Evolutionary conservation across 305 asterid genomes (phyloP), one percentile per base, ranked within the genome.

Genomic region (Lippia alba): DNA sequence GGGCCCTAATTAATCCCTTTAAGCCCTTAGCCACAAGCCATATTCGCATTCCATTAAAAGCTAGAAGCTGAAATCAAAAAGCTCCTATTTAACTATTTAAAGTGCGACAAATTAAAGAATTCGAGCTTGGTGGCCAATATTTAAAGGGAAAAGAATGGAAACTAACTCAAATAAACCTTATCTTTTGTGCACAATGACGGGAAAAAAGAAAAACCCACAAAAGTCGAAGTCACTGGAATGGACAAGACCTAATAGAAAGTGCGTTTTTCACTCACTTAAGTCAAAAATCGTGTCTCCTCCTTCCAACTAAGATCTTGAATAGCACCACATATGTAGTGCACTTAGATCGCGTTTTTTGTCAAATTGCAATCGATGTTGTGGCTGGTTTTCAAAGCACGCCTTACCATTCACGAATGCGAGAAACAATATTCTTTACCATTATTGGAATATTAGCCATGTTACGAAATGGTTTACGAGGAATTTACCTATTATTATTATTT

Each of bases 231-330:
- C 48, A 54, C 14, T 48, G 34, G 57, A 74, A 75, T 61, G 67
- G 77, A 75, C 72, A 63, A 20, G 66, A 71, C 75, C 24, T 44
- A 44, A 54, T 50, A 45, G 0, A 45, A 24, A 71, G 77, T 74
- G 77, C 75, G 67, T 51, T 69, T 77, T 66, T 73, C 24, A 12
- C 15, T 40, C 33, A 36, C 44, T 15, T 20, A 60, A 5, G 61
- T 61, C 70, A 66, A 77, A 67, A 72, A 44, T 76, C 76, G 76
- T 70, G 72, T 70, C 60, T 9, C 72, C 53, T 67, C 59, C 75
- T 63, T 70, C 24, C 9, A 64, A n/a, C 51, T 46, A 45, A 61
- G 61, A 44, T 55, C 51, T 67, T 67, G 45, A 58, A 66, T 56
- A 57, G 50, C 54, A 34, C 14, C 77, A 73, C 61, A 56, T 62